A percentile compares a stretch with the other conserved stretches of the same genome.
Conservation (phyloP, 441 rosid genomes). For the Daphne laureola region DNA sequence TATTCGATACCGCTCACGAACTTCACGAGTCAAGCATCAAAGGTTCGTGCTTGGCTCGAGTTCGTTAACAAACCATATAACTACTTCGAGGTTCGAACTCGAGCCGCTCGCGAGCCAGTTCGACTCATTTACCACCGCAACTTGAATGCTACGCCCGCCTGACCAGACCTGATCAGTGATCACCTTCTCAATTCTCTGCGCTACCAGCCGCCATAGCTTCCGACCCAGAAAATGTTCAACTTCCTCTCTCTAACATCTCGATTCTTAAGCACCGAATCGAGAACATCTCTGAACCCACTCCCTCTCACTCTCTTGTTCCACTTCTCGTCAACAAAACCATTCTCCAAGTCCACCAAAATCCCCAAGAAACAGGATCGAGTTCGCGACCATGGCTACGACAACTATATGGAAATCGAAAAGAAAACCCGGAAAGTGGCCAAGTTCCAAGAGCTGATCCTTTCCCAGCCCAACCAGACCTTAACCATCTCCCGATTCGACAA, state of each 20-base stretch:
- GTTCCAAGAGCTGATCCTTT: slow-evolving; percentile 61
- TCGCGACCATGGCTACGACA: slow-evolving; percentile 89
- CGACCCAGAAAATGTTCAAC: slow-evolving; percentile 24
- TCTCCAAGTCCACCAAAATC: slow-evolving; percentile 75
- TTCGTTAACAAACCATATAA: no score
- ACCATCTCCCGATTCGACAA: slow-evolving; percentile 63
- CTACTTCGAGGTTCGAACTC: no score
- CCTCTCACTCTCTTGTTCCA: slow-evolving; percentile 13
- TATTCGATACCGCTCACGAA: no score
- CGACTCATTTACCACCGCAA: no score
- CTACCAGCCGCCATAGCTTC: no score
- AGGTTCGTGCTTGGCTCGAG: no score
- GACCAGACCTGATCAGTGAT: no score
- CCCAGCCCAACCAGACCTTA: slow-evolving; percentile 53
- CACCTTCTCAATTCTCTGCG: no score
- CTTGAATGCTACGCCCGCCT: no score
- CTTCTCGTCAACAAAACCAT: slow-evolving; percentile 20
- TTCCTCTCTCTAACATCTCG: slow-evolving; percentile 20
- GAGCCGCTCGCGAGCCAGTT: no score
- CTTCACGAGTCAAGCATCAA: no score
- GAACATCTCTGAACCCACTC: slow-evolving; percentile 1
- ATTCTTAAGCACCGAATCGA: slow-evolving; percentile 25
- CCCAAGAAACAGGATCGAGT: slow-evolving; percentile 68
- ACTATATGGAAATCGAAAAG: slow-evolving; percentile 93
- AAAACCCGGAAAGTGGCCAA: slow-evolving; percentile 68